Percentiles rank a stretch among this genome's conserved stretches.
Evolutionary conservation across 768 basidiomycete genomes (phyloP).

Genomic region (Hydnomerulius pinastri): DNA sequence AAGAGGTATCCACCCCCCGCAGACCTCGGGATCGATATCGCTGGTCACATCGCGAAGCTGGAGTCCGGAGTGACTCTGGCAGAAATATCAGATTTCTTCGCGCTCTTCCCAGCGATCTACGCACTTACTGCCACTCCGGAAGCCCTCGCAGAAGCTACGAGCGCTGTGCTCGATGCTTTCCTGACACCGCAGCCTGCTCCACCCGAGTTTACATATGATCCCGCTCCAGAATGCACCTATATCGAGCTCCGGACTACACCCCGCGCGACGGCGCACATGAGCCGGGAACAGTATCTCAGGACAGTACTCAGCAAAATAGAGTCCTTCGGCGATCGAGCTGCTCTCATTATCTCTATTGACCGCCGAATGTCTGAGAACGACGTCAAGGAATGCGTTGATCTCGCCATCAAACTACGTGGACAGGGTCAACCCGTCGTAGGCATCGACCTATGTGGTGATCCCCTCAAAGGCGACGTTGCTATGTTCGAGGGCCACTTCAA

Average conservation of each 20-base stretch:
- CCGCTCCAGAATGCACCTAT: constrained; percentile 61
- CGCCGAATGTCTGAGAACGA: constrained; percentile 58
- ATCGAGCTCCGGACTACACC: constrained; percentile 87
- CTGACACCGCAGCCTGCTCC: constrained; percentile 36
- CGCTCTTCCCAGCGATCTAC: constrained; percentile 77
- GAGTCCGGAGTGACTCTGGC: constrained; percentile 44
- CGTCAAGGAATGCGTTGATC: constrained; percentile 54
- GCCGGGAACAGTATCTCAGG: constrained; percentile 58
- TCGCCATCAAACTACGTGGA: constrained; percentile 55
- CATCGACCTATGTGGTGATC: constrained; percentile 81
- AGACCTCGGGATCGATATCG: constrained; percentile 37
- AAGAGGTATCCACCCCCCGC: constrained; percentile 33
- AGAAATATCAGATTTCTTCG: constrained; percentile 73
- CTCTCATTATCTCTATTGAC: constrained; percentile 77
- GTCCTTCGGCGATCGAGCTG: constrained; percentile 52
- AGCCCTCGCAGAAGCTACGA: constrained; percentile 55
- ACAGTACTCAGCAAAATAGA: constrained; percentile 68
- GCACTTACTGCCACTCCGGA: constrained; percentile 65
- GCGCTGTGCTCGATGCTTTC: constrained; percentile 67
- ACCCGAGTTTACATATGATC: constrained; percentile 29
- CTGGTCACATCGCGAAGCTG: constrained; percentile 44
- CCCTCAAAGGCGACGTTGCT: constrained; percentile 56
- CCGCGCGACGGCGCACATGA: constrained; percentile 57
- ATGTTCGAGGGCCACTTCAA: constrained; percentile 52
- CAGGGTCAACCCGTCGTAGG: constrained; percentile 70